Percentiles rank a stretch among this genome's conserved stretches.
Conservation (phyloP, 371 early-diverging fungal genomes). For the Rhizopus microsporus region DNA sequence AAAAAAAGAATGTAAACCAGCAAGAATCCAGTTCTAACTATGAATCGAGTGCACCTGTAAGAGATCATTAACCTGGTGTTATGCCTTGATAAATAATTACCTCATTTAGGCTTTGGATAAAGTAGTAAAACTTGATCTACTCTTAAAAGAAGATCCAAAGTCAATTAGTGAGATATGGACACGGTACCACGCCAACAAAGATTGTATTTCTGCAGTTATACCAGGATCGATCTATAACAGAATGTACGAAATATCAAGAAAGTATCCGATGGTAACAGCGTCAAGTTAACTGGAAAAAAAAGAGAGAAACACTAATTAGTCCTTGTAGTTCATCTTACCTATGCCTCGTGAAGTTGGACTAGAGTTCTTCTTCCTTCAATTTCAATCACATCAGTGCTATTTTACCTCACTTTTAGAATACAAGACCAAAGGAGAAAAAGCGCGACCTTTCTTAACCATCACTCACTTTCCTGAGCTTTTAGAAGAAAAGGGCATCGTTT, state of each 20-base stretch:
- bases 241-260: constrained; percentile 57
- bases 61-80: neutral
- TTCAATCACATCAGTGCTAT: constrained; percentile 75
- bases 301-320: neutral
- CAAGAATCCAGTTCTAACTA: constrained; percentile 7
- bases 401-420: constrained; percentile 90
- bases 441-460: constrained; percentile 81
- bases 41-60: constrained; percentile 44
- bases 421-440: constrained; percentile 75
- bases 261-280: constrained; percentile 66
- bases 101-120: constrained; percentile 63
- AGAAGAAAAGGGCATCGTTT: constrained; percentile 75
- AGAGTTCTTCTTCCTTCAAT: constrained; percentile 87
- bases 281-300: neutral
- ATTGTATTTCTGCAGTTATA: constrained; percentile 74
- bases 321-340: constrained; percentile 78
- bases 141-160: constrained; percentile 60
- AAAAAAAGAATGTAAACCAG: constrained; percentile 13
- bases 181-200: constrained; percentile 67
- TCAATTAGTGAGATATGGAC: constrained; percentile 81
- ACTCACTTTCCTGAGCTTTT: constrained; percentile 85
- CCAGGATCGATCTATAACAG: constrained; percentile 68
- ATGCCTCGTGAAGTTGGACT: constrained; percentile 79
- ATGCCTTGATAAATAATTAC: neutral
- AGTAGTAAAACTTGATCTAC: constrained; percentile 73